phyloP scores from a whole-genome alignment of 768 basidiomycete species.

The Candolleomyces aberdarensis region DNA sequence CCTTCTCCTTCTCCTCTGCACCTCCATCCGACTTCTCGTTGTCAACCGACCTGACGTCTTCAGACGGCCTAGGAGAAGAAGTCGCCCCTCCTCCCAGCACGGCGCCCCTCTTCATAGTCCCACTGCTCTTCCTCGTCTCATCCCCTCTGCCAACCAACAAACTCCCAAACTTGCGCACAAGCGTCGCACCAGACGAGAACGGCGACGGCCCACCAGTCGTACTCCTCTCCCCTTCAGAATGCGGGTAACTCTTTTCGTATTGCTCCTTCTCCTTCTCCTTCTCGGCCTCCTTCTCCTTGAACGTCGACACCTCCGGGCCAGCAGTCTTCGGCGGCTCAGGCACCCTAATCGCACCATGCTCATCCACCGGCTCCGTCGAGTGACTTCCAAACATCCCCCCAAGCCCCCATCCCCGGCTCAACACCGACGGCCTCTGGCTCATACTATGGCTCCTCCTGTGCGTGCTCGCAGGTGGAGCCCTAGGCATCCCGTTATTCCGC shows the following conservation, averaged over 20 bases:
- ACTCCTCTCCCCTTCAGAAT: constrained; percentile 23
- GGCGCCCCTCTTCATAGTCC: constrained; percentile 17
- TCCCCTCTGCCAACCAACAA: constrained; percentile 52
- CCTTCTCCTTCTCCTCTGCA: constrained; percentile 7
- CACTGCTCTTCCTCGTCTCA: constrained; percentile 34
- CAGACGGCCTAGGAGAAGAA: constrained; percentile 23
- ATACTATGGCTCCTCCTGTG: constrained; percentile 84
- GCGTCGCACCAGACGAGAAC: constrained; percentile 60
- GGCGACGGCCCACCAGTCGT: constrained; percentile 20
- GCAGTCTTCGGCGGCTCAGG: constrained; percentile 55
- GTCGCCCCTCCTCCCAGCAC: background rate
- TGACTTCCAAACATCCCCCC: constrained; percentile 51
- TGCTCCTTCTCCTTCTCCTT: constrained; percentile 27
- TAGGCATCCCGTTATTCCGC: constrained; percentile 38
- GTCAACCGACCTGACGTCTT: constrained; percentile 25
- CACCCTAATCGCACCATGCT: constrained; percentile 24
- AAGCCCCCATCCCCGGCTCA: constrained; percentile 49
- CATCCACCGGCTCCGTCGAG: constrained; percentile 31
- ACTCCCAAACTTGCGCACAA: constrained; percentile 78
- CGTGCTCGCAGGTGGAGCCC: constrained; percentile 73
- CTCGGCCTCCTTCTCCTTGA: constrained; percentile 38
- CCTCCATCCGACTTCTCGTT: constrained; percentile 24
- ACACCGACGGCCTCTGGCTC: constrained; percentile 63
- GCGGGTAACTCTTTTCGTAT: constrained; percentile 22
- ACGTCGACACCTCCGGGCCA: constrained; percentile 60